Evolutionary conservation across 2,329 filamentous ascomycete species (phyloP).

Genomic region (Paraphoma chrysanthemicola): DNA sequence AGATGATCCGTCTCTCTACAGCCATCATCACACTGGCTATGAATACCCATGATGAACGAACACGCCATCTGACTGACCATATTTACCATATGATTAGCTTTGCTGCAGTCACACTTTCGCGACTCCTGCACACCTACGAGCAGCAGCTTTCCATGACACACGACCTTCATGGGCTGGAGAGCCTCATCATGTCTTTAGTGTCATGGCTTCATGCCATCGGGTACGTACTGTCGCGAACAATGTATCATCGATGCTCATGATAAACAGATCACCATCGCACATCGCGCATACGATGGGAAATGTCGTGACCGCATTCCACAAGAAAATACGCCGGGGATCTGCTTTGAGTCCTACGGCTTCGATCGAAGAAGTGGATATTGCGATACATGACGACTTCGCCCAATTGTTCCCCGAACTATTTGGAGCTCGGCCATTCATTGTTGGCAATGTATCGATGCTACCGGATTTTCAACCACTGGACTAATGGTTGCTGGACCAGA

Average conservation of each 20-base stretch:
- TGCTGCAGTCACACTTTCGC: constrained; percentile 49
- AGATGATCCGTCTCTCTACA: constrained; percentile 53
- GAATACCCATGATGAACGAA: constrained; percentile 53
- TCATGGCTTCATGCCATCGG: constrained; percentile 53
- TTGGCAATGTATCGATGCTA: constrained; percentile 17
- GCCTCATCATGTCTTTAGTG: constrained; percentile 43
- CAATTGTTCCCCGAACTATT: constrained; percentile 29
- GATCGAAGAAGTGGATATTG: constrained; percentile 20
- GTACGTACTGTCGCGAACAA: background rate
- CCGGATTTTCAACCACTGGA: constrained; percentile 22
- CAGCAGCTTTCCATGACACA: constrained; percentile 38
- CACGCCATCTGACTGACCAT: constrained; percentile 54
- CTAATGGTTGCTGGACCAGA: background rate
- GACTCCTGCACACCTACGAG: constrained; percentile 49
- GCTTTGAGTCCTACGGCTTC: constrained; percentile 21
- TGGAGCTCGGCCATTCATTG: constrained; percentile 13
- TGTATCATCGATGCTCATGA: background rate
- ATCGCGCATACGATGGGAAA: constrained; percentile 51
- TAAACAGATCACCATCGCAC: constrained; percentile 46
- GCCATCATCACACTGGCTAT: constrained; percentile 52
- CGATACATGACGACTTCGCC: constrained; percentile 27
- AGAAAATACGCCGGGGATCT: constrained; percentile 44
- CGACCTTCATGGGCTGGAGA: constrained; percentile 44
- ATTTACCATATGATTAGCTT: constrained; percentile 59
- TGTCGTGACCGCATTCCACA: constrained; percentile 46